Conservation (phyloP, 768 basidiomycete genomes). For the Lentinula raphanica region DNA sequence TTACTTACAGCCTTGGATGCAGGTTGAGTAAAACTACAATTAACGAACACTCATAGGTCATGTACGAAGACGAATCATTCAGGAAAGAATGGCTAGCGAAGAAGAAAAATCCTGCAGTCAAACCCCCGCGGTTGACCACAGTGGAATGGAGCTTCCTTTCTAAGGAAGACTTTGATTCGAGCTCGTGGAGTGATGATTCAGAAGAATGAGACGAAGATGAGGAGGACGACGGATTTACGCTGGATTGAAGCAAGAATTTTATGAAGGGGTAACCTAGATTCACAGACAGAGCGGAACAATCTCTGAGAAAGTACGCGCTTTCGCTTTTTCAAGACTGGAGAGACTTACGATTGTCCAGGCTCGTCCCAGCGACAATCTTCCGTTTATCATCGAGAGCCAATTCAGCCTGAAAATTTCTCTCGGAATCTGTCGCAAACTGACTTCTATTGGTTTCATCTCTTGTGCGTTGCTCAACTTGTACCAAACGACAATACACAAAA, state of each 20-base stretch:
- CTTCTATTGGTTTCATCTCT: too few relatives aligned
- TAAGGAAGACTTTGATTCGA: background rate
- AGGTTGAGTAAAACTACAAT: background rate
- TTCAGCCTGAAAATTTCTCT: background rate
- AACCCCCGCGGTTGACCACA: background rate
- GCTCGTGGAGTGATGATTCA: background rate
- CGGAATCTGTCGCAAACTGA: background rate
- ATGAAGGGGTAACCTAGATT: too few relatives aligned
- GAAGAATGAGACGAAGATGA: background rate
- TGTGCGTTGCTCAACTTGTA: too few relatives aligned
- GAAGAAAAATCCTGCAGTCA: background rate
- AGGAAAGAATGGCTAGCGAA: background rate
- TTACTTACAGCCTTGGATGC: background rate
- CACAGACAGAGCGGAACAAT: background rate
- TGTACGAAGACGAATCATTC: slow-evolving; percentile 1
- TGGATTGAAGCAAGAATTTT: too few relatives aligned
- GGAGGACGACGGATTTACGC: background rate
- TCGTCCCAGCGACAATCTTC: too few relatives aligned
- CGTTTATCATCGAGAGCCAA: background rate
- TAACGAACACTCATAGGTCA: background rate
- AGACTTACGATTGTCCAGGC: too few relatives aligned
- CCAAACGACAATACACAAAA: too few relatives aligned
- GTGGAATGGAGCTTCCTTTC: background rate
- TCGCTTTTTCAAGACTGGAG: background rate
- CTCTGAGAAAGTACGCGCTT: background rate